A percentile compares a stretch with the other conserved stretches of the same genome.
Evolutionary conservation across 2,329 filamentous ascomycete genomes (phyloP).

Genomic region (Hypomyces rosellus): DNA sequence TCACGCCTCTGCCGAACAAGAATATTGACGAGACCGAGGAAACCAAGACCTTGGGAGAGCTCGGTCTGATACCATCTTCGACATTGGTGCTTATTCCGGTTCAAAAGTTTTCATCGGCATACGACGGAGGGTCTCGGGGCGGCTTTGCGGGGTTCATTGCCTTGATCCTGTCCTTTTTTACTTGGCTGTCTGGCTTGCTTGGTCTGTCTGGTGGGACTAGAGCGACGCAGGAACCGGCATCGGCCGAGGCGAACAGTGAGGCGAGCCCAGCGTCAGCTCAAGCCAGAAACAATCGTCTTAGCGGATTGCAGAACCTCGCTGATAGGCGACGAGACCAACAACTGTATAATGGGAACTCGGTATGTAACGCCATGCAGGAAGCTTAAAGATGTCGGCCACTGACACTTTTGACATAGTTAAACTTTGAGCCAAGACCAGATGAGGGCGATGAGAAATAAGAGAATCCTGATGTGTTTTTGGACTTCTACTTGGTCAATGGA

Average conservation of each 20-base stretch:
- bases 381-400: not conserved
- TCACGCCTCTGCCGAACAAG: conserved; percentile 70
- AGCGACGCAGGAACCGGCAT: not conserved
- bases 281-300: conserved; percentile 20
- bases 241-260: not conserved
- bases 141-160: conserved; percentile 25
- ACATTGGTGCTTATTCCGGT: conserved; percentile 78
- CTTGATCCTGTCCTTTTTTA: conserved; percentile 27
- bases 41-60: conserved; percentile 55
- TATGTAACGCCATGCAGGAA: conserved; percentile 35
- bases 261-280: conserved; percentile 12
- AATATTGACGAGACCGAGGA: conserved; percentile 73
- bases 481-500: not conserved
- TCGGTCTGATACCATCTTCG: conserved; percentile 71
- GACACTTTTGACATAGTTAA: conserved; percentile 42
- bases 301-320: conserved; percentile 38
- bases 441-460: conserved; percentile 41
- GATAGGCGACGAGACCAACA: conserved; percentile 56
- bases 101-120: conserved; percentile 39
- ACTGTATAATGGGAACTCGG: conserved; percentile 88
- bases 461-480: not conserved
- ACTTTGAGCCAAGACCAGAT: conserved; percentile 61
- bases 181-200: conserved; percentile 30
- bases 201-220: conserved; percentile 17
- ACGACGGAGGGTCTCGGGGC: conserved; percentile 24